Conservation (phyloP, 2,329 filamentous ascomycete genomes). For the Venturia oleaginea region DNA sequence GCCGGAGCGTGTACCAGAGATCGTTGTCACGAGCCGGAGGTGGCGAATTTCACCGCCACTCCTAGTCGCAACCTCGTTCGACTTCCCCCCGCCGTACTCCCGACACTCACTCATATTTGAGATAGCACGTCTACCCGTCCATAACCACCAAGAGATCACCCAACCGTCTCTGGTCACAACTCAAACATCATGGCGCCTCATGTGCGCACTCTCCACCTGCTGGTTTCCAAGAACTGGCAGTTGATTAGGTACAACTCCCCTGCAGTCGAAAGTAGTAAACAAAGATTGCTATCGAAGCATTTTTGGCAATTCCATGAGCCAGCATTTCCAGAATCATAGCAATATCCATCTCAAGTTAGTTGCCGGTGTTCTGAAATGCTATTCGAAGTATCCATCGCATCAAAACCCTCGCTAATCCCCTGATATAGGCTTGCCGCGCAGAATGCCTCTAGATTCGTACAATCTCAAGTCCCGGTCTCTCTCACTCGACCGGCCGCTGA, state of each 20-base stretch:
- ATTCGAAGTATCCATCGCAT: no score
- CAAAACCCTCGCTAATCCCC: constrained; percentile 11
- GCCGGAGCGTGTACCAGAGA: no score
- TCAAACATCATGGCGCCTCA: constrained; percentile 27
- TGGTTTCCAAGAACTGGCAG: constrained; percentile 34
- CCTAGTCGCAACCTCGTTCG: background rate
- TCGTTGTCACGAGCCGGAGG: background rate
- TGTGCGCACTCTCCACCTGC: constrained; percentile 29
- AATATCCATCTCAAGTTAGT: no score
- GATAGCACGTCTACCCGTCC: background rate
- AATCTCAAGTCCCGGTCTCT: constrained; percentile 35
- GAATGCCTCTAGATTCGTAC: constrained; percentile 37
- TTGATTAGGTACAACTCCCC: constrained; percentile 29
- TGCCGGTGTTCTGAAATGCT: no score
- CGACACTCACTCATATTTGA: background rate
- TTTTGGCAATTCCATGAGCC: no score
- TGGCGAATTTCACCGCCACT: background rate
- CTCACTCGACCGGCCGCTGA: constrained; percentile 34
- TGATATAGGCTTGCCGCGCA: constrained; percentile 36
- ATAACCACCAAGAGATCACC: background rate
- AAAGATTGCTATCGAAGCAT: no score
- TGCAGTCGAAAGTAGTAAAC: no score
- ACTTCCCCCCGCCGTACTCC: background rate
- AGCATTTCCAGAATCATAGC: no score
- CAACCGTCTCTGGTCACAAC: background rate